phyloP scores from a whole-genome alignment of 805 yeast genomes.

The Yamadazyma akitaensis region DNA sequence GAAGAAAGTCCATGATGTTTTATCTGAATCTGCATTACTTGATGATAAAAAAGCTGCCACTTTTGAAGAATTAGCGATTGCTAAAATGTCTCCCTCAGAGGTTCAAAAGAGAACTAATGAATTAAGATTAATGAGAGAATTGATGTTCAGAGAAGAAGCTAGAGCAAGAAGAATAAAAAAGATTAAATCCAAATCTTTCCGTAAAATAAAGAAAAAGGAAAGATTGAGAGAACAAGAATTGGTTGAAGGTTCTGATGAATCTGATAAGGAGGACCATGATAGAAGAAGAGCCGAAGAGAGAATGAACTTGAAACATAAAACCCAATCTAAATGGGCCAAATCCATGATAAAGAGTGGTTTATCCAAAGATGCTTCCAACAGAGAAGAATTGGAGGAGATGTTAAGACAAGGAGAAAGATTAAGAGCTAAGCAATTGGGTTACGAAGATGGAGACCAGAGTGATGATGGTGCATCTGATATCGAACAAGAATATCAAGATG shows the following conservation, averaged over 20 bases:
- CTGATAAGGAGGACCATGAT: conserved; percentile 60
- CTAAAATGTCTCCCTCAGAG: conserved; percentile 78
- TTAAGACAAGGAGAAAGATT: conserved; percentile 79
- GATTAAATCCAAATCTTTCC: conserved; percentile 88
- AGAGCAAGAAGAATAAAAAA: conserved; percentile 89
- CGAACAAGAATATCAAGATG: conserved; percentile 38
- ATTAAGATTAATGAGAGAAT: conserved; percentile 86
- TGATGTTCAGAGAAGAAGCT: conserved; percentile 93
- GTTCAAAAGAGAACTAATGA: conserved; percentile 73
- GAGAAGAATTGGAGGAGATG: conserved; percentile 95
- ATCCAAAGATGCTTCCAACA: conserved; percentile 76
- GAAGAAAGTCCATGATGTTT: conserved; percentile 54
- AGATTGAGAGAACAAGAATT: conserved; percentile 63
- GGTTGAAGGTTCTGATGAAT: conserved; percentile 58
- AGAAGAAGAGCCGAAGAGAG: conserved; percentile 83
- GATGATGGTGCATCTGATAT: conserved; percentile 51
- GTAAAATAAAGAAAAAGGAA: conserved; percentile 83
- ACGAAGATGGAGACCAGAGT: conserved; percentile 50
- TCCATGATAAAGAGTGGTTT: conserved; percentile 86
- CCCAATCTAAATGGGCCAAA: conserved; percentile 86
- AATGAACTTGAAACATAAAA: conserved; percentile 87
- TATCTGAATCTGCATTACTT: conserved; percentile 61
- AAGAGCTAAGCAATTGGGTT: conserved; percentile 68
- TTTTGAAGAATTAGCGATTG: conserved; percentile 82
- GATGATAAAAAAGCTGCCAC: conserved; percentile 77